Evolutionary conservation across 768 basidiomycete species (phyloP).

Genomic region (Tylopilus subfusipes): DNA sequence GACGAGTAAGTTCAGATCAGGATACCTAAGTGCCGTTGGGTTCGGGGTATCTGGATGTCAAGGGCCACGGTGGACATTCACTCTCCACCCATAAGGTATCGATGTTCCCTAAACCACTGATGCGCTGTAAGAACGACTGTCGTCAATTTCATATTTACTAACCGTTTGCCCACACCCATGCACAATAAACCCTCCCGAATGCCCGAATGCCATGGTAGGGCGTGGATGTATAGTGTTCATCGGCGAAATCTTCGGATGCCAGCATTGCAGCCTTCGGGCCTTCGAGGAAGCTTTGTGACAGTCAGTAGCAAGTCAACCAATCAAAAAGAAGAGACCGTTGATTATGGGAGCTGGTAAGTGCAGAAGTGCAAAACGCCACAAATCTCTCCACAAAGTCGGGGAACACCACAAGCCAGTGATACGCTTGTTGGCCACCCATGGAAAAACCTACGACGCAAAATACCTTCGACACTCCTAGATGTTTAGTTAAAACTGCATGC

Average conservation of each 20-base stretch:
- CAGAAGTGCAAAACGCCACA: slow-evolving; percentile 48
- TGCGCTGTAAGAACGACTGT: neutral
- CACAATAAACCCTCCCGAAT: slow-evolving; percentile 55
- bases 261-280: slow-evolving; percentile 54
- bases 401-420: slow-evolving; percentile 56
- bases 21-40: slow-evolving; percentile 34
- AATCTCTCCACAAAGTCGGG: slow-evolving; percentile 53
- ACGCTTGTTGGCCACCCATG: slow-evolving; percentile 60
- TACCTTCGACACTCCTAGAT: slow-evolving; percentile 12
- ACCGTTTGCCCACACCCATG: slow-evolving; percentile 62
- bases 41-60: neutral
- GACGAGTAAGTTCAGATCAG: slow-evolving; percentile 47
- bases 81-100: slow-evolving; percentile 42
- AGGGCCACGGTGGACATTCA: slow-evolving; percentile 19
- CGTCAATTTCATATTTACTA: slow-evolving; percentile 10
- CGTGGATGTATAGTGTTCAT: slow-evolving; percentile 47
- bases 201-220: slow-evolving; percentile 53
- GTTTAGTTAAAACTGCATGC: slow-evolving; percentile 45
- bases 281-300: slow-evolving; percentile 51
- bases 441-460: slow-evolving; percentile 46
- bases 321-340: slow-evolving; percentile 38
- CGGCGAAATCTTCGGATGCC: slow-evolving; percentile 52
- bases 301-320: neutral
- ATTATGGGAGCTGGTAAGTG: slow-evolving; percentile 53
- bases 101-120: slow-evolving; percentile 55